Evolutionary conservation across 768 basidiomycete genomes (phyloP).

Genomic region (Gymnopilus dilepis): DNA sequence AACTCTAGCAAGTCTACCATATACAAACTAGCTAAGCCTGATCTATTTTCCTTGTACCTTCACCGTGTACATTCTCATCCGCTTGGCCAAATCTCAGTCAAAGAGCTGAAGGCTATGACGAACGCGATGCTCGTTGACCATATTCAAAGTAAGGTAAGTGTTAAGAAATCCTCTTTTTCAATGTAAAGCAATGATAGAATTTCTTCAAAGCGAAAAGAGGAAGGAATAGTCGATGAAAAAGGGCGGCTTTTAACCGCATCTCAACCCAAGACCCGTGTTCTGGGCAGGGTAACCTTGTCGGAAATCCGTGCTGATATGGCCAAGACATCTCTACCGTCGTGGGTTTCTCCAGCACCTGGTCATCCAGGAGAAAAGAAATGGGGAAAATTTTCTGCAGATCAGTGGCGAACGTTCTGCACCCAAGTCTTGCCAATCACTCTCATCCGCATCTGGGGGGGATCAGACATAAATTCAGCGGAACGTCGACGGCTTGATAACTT

Average conservation of each 20-base stretch:
- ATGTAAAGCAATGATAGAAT: neutral
- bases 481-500: slow-evolving; percentile 29
- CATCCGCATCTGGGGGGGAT: slow-evolving; percentile 36
- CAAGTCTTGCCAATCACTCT: slow-evolving; percentile 38
- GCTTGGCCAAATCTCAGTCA: neutral
- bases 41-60: neutral
- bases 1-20: neutral
- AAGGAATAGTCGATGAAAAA: neutral
- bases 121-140: neutral
- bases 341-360: slow-evolving; percentile 22
- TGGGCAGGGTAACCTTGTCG: neutral
- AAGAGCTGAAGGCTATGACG: neutral
- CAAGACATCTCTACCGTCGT: slow-evolving; percentile 24
- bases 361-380: slow-evolving; percentile 21
- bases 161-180: neutral
- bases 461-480: slow-evolving; percentile 13
- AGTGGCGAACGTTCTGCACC: slow-evolving; percentile 39
- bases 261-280: neutral
- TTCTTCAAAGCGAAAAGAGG: neutral
- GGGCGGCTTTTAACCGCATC: neutral
- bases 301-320: slow-evolving; percentile 26
- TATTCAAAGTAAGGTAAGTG: neutral
- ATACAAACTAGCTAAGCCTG: neutral
- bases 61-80: neutral
- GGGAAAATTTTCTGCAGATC: slow-evolving; percentile 33